Conservation (phyloP, 1,284 basidiomycete genomes). For the Cryptococcus maquisensis region DNA sequence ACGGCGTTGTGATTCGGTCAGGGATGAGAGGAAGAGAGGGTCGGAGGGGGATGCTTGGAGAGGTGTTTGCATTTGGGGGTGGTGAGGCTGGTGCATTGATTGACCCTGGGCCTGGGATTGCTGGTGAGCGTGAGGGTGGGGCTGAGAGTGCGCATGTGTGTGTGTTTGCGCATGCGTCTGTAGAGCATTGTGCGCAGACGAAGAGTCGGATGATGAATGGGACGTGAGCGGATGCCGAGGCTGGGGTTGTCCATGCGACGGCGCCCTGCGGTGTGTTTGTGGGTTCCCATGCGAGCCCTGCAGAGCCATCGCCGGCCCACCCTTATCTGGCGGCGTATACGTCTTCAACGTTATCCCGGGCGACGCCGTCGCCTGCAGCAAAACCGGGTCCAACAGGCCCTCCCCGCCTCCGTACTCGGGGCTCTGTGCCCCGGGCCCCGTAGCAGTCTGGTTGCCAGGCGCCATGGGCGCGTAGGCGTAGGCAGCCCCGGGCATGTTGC, state of each 20-base stretch:
- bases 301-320: too few species aligned
- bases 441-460: too few species aligned
- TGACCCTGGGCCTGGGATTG: neutral
- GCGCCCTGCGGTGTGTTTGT: neutral
- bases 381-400: too few species aligned
- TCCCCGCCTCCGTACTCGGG: too few species aligned
- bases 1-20: slow-evolving; percentile 30
- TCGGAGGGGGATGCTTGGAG: neutral
- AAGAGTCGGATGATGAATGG: neutral
- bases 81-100: neutral
- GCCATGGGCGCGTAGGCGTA: too few species aligned
- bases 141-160: neutral
- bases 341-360: too few species aligned
- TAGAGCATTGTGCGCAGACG: neutral
- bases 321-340: too few species aligned
- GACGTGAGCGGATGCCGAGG: neutral
- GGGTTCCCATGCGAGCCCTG: too few species aligned
- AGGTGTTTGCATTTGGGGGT: neutral
- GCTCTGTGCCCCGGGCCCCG: too few species aligned
- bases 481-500: too few species aligned
- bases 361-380: too few species aligned
- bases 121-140: neutral
- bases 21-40: slow-evolving; percentile 4
- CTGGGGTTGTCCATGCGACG: neutral
- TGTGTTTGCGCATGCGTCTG: neutral